Percentiles rank a stretch among this genome's conserved stretches.
phyloP scores from a whole-genome alignment of 345 rosid species.

The Hevea brasiliensis region DNA sequence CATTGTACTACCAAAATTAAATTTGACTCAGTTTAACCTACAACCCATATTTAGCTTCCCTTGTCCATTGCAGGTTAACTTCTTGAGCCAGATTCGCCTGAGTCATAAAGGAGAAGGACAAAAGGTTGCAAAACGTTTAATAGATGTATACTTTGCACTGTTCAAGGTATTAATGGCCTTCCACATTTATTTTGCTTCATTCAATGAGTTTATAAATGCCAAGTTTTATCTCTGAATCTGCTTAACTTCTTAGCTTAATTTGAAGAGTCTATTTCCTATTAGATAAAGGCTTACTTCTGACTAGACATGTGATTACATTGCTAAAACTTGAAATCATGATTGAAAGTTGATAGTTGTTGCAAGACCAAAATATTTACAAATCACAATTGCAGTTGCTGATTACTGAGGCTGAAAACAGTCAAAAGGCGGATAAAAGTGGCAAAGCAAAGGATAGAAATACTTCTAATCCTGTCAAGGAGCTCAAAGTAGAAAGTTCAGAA shows the following conservation, averaged over 20 bases:
- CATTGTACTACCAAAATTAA: background rate
- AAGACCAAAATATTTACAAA: constrained; percentile 20
- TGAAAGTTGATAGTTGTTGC: constrained; percentile 7
- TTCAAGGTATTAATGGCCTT: constrained; percentile 62
- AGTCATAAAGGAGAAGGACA: constrained; percentile 87
- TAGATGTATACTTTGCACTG: constrained; percentile 90
- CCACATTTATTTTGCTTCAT: background rate
- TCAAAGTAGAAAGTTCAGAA: constrained; percentile 43
- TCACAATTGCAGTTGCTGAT: constrained; percentile 58
- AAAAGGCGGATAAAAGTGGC: constrained; percentile 33
- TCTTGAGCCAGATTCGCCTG: constrained; percentile 79
- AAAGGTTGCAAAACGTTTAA: constrained; percentile 78
- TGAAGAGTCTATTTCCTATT: background rate
- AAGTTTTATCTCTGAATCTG: background rate
- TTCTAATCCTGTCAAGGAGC: constrained; percentile 36
- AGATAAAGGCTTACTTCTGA: background rate
- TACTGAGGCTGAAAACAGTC: constrained; percentile 49
- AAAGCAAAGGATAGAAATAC: constrained; percentile 28
- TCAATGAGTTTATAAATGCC: background rate
- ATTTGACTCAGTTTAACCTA: background rate
- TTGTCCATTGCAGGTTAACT: constrained; percentile 64
- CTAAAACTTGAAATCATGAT: background rate
- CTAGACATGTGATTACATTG: background rate
- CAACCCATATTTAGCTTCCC: constrained; percentile 8
- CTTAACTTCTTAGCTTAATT: background rate